Conservation (phyloP, 176 grass and related monocot species). For the Triticum dicoccoides region DNA sequence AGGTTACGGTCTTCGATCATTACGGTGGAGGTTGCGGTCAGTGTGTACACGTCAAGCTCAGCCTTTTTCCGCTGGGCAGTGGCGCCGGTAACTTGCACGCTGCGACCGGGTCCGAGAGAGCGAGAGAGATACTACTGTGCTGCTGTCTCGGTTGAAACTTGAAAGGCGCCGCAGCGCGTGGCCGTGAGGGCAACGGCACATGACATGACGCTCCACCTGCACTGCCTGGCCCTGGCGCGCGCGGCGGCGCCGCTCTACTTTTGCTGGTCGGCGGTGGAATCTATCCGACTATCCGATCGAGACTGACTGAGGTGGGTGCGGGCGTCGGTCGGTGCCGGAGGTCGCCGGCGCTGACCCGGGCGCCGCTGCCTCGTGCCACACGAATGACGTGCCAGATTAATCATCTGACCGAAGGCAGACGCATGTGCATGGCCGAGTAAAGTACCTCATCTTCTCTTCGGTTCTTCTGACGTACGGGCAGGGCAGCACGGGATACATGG, state of each 20-base stretch:
- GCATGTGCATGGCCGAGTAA: neutral
- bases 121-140: no score
- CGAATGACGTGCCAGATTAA: neutral
- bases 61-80: no score
- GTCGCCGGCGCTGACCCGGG: conserved; percentile 10
- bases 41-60: no score
- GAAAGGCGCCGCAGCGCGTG: no score
- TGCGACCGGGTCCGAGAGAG: no score
- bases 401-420: neutral
- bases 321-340: neutral
- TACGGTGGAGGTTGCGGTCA: no score
- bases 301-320: neutral
- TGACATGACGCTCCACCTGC: neutral
- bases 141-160: no score
- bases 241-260: neutral
- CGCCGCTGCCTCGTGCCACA: neutral
- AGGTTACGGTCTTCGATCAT: no score
- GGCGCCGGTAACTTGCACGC: no score
- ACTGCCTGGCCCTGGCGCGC: no score
- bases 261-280: neutral
- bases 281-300: neutral
- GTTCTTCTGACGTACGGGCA: neutral
- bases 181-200: no score
- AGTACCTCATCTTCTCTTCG: neutral
- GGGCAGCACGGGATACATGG: neutral